Evolutionary conservation across 768 basidiomycete species (phyloP), one percentile per base, ranked within the genome.

Genomic region (Serendipita sp.): DNA sequence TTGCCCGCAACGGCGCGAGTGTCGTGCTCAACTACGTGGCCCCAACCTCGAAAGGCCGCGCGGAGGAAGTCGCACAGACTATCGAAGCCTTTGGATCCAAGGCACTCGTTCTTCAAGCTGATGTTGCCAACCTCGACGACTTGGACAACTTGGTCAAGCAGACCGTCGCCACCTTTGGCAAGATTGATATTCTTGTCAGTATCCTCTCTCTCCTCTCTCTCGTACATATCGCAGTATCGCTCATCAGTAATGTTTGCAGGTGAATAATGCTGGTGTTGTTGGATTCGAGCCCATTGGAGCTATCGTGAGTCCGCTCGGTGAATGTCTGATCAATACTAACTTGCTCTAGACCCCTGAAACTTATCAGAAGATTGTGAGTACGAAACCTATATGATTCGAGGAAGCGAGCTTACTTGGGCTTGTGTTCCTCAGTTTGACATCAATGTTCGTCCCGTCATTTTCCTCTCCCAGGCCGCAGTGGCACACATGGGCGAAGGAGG

Each of bases 371-470:
- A 58, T 34, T 11, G 53, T 34, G 31, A 58, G 53, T 31, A n/a
- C n/a, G n/a, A n/a, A n/a, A n/a, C n/a, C n/a, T n/a, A n/a, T n/a
- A n/a, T n/a, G n/a, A n/a, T n/a, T n/a, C n/a, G n/a, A n/a, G n/a
- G n/a, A n/a, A n/a, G n/a, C n/a, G n/a, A n/a, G 13, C 20, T 13
- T n/a, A 13, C 20, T n/a, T 43, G 13, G 13, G 42, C 42, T n/a
- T n/a, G n/a, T n/a, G n/a, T 51, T 14, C 48, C 28, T 9, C 78
- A 81, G 65, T 75, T 82, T 64, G 71, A 78, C 61, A 75, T 75
- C 45, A 84, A 83, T 64, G 81, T 83, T 62, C 82, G 83, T 67
- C 80, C 77, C 0, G 81, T 82, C 1, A 65, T 84, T 14, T 84
- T 83, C 71, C 70, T 81, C 56, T 75, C 75, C 2, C 76, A 83